These are phyloP conservation scores for Inga oerstediana DNA, from an alignment of 306 rosid genomes.

Conservation along the genomic window DNA sequence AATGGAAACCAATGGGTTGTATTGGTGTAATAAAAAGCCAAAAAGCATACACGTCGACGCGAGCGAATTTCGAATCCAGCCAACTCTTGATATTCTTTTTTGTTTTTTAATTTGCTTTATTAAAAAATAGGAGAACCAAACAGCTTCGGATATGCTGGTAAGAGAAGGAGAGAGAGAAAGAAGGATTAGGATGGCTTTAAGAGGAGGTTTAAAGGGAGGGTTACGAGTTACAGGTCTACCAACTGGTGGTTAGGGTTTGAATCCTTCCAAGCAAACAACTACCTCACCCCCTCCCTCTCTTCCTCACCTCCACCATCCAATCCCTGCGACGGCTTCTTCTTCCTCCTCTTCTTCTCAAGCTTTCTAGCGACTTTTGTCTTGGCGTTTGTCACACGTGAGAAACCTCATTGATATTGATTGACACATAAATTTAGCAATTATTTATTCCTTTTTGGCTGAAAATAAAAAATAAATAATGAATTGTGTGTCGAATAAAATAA, in stretches of 20 bases:
- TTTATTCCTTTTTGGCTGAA: conserved; percentile 42
- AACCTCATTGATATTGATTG: conserved; percentile 55
- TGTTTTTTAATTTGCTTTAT: neutral
- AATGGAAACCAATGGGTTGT: neutral
- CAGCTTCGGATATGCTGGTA: conserved; percentile 1
- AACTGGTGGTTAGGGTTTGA: conserved; percentile 81
- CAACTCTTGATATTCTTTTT: conserved; percentile 26
- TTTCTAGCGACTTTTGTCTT: conserved; percentile 43
- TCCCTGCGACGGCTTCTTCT: conserved; percentile 6
- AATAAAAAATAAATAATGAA: neutral
- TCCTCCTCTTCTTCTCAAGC: conserved; percentile 21
- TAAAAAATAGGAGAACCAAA: neutral
- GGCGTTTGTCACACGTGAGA: conserved; percentile 70
- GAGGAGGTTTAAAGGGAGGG: conserved; percentile 54
- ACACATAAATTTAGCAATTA: conserved; percentile 44
- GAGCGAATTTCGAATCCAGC: conserved; percentile 40
- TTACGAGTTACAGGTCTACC: conserved; percentile 72
- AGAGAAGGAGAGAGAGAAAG: neutral
- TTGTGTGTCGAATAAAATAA: conserved; percentile 25
- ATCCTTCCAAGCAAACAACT: conserved; percentile 78
- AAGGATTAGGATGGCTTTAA: conserved; percentile 48
- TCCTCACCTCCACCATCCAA: conserved; percentile 5
- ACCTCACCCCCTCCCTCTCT: conserved; percentile 19
- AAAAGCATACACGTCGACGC: conserved; percentile 42
- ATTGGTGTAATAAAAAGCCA: conserved; percentile 30